Base-by-base conservation (phyloP, 2,329 filamentous ascomycete genomes). In the Zelopaecilomyces penicillatus region DNA sequence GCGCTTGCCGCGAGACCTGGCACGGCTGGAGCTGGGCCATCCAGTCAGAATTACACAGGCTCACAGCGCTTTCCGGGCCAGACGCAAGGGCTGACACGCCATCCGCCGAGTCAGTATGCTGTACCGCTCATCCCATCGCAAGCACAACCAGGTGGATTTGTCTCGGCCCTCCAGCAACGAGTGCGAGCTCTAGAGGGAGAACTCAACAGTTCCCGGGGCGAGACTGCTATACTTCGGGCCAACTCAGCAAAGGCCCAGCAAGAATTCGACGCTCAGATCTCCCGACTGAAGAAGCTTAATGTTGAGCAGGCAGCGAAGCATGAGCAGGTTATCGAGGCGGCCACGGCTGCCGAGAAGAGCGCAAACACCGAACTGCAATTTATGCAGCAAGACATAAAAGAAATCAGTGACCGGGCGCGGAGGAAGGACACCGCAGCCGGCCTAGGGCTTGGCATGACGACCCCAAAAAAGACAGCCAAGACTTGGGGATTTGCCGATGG, bases 181-280 rank as follows among this genome's bases (percentile, higher is more conserved):
- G 62, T 82, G 31, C 64, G 65, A 6, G 66, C 70, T 2, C 66
- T 83, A 3, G 71, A 77, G 52, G 65, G 73, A 5, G 76, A 80
- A 41, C 70, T 83, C 11, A 71, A 71, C 43, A 73, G 75, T 3
- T 84, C 85, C 53, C 70, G 77, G 12, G 87, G 87, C 41, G 85
- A 90, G 59, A 80, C 81, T 29, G 75, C 83, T 41, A 88, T 90
- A 48, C 72, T 90, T n/a, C 78, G 87, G 31, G 76, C 77, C 48
- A 87, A 86, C 48, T 73, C 80, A 35, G 76, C 82, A 41, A 83
- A 79, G 54, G 67, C 73, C 0, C 69, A 71, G 11, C 76, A 78
- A 42, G 75, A 81, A 39, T 78, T 83, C 55, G 79, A 86, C 41
- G 72, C 74, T 27, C 75, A 82, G 53, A 61, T 90, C 27, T 65